Percentiles rank a stretch among this genome's conserved stretches.
Evolutionary conservation across 768 basidiomycete species (phyloP).

Genomic region (Tylopilus sp.): DNA sequence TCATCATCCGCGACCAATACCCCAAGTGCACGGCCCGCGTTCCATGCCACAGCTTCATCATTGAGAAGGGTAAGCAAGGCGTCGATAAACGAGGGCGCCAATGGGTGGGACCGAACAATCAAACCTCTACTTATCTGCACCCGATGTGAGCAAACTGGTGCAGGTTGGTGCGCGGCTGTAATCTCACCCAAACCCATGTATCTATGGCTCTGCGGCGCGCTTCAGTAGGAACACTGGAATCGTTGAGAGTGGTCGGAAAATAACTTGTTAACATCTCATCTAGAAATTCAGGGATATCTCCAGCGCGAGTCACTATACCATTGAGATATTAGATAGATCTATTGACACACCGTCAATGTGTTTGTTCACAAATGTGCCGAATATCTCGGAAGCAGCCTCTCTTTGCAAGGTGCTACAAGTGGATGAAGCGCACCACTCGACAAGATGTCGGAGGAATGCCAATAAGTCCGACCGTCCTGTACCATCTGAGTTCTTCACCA

Average conservation of each 20-base stretch:
- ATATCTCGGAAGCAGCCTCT: conserved; percentile 50
- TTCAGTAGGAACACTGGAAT: conserved; percentile 28
- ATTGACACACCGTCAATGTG: conserved; percentile 52
- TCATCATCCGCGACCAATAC: conserved; percentile 57
- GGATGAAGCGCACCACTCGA: conserved; percentile 56
- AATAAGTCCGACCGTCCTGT: conserved; percentile 48
- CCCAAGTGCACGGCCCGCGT: conserved; percentile 76
- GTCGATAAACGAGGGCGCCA: conserved; percentile 54
- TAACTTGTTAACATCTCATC: conserved; percentile 40
- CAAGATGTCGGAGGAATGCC: conserved; percentile 49
- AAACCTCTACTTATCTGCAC: conserved; percentile 75
- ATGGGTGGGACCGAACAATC: conserved; percentile 66
- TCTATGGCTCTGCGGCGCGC: conserved; percentile 50
- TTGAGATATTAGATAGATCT: neutral
- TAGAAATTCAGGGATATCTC: conserved; percentile 50
- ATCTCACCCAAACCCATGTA: conserved; percentile 68
- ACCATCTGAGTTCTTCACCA: conserved; percentile 10
- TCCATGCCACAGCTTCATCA: conserved; percentile 61
- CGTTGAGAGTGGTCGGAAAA: conserved; percentile 47
- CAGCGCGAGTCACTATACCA: neutral
- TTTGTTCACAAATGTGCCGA: conserved; percentile 79
- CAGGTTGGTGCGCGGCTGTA: too few relatives aligned
- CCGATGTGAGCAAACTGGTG: conserved; percentile 1
- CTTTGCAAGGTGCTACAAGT: conserved; percentile 50
- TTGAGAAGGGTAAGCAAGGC: conserved; percentile 67